phyloP scores from a whole-genome alignment of 129 eudicot genomes.

The Glebionis coronaria region DNA sequence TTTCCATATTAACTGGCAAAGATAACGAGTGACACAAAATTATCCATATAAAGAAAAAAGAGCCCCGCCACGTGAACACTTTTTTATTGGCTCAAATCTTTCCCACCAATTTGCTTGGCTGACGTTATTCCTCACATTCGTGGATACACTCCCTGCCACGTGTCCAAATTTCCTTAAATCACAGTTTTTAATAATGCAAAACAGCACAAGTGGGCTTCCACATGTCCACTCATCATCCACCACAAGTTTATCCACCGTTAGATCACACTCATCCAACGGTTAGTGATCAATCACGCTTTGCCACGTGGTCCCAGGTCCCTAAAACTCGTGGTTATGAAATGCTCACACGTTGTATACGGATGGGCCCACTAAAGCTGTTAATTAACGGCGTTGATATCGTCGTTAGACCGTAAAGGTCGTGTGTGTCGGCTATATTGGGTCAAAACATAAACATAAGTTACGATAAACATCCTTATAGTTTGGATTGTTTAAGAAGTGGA shows the following conservation, averaged over 20 bases:
- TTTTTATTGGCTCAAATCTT: slow-evolving; percentile 14
- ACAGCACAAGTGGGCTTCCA: slow-evolving; percentile 14
- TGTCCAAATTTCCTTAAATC: slow-evolving; percentile 19
- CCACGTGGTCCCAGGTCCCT: slow-evolving; percentile 28
- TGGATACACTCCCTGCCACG: slow-evolving; percentile 29
- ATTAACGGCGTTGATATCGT: slow-evolving; percentile 5
- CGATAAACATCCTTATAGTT: background rate
- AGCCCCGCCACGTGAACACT: background rate
- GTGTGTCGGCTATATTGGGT: slow-evolving; percentile 9
- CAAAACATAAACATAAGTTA: background rate
- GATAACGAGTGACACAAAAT: too few relatives aligned
- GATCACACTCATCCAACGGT: slow-evolving; percentile 21
- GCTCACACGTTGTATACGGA: slow-evolving; percentile 22
- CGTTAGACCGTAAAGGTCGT: slow-evolving; percentile 12
- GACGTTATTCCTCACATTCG: slow-evolving; percentile 24
- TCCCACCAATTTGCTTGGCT: slow-evolving; percentile 9
- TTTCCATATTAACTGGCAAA: too few relatives aligned
- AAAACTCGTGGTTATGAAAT: slow-evolving; percentile 35
- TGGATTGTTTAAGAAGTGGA: background rate
- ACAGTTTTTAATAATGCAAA: slow-evolving; percentile 14
- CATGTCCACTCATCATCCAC: slow-evolving; percentile 25
- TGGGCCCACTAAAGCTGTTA: slow-evolving; percentile 17
- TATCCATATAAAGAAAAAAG: slow-evolving; percentile 2
- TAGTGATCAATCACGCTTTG: background rate
- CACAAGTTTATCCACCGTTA: slow-evolving; percentile 20